Base-by-base conservation (phyloP, 2,329 filamentous ascomycete genomes). In the Alternaria sp. region DNA sequence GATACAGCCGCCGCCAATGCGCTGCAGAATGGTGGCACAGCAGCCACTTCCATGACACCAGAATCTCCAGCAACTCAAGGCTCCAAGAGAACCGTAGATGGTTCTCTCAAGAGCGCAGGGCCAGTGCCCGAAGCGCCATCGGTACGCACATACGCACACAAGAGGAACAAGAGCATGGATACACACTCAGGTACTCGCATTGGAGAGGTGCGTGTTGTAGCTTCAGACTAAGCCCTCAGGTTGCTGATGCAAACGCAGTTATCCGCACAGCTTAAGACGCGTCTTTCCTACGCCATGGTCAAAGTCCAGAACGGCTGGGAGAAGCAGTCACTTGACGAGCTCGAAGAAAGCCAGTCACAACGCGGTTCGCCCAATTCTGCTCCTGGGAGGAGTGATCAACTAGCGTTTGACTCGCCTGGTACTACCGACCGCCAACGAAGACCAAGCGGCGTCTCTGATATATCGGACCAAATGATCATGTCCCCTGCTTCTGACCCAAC, bases 281-380 rank as follows among this genome's bases (percentile, higher is more conserved):
- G 93, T 71, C 85, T 98, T 28, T 92, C 93, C 7, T 97, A 97
- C 78, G 94, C 94, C 66, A 95, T 97, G 86, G 86, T 96, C 75
- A 97, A 97, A 79, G 91, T 97, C 41, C 92, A 80, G 65, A 89
- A 96, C 74, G 93, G 92, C 60, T 95, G 93, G 90, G 91, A 97
- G 79, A 86, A 89, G 51, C 89, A 90, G 65, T 89, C 88, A 18
- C 87, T 95, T 59, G 89, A 91, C 57, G 91, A 94, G 78, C 87
- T 94, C 30, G 92, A 94, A 79, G 87, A 87, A 48, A 81, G 92
- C 41, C 87, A 91, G 10, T 92, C 91, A 2, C 88, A 90, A 85
- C 85, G 59, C 18, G 86, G 84, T 20, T 92, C 90, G 85, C 90
- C 50, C 85, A 85, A 77, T 81, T 84, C 59, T 85, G 87, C 28